Base-by-base conservation (phyloP, 2,329 filamentous ascomycete genomes). In the Incumbomyces delicatus region DNA sequence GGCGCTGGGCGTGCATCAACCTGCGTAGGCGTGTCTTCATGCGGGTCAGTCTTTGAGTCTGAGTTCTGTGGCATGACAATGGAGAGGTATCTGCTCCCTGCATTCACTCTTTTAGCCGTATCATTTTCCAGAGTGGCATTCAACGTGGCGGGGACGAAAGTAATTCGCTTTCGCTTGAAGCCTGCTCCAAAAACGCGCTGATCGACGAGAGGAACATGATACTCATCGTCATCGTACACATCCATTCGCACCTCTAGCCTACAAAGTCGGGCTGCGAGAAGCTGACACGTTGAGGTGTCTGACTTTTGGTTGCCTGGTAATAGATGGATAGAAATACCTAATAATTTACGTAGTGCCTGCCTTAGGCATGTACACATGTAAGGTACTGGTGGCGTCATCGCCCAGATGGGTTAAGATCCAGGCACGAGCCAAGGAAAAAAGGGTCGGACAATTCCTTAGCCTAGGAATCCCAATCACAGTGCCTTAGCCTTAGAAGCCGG, bases 171-270 rank as follows among this genome's bases (percentile, higher is more conserved):
- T 54, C 76, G 70, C 58, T 76, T 77, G 44, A 83, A 72, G n/a
- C 79, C 78, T 11, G 77, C 75, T 36, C 76, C 76, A 53, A 81
- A 83, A 47, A 75, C 72, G 11, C 73, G 71, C 55, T 80, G 78
- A 49, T 79, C 71, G 51, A 73, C 68, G 3, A 79, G 66, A 0
- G 79, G 78, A 2, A 75, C 65, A 14, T 73, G 74, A 50, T 80
- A 81, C 36, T 72, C 71, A 36, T 80, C 72, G 31, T 78, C 74
- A 17, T 77, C 73, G 58, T 63, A 53, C 18, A 49, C 46, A 13
- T 18, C 31, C 41, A 44, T 44, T 8, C 11, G 2, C 6, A 13
- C 16, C 16, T 13, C 18, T 27, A 7, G 6, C 20, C 6, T 11
- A 16, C 16, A 2, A 29, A 2, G 12, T 5, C 6, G 20, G 27